Base-by-base conservation (phyloP, 192 early-diverging fungal species). In the Pecoramyces ruminantium region DNA sequence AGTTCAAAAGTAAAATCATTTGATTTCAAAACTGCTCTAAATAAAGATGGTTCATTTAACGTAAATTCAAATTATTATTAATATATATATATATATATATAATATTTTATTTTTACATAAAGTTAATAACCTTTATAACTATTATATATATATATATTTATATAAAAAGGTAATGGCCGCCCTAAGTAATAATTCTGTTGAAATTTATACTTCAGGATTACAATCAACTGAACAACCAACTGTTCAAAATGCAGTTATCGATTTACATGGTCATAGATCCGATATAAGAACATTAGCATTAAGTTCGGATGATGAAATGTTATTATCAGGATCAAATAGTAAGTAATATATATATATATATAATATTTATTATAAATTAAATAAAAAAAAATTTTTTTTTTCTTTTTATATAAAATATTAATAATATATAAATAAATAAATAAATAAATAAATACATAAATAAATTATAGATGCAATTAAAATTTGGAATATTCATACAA, bases 241-340 rank as follows among this genome's bases (percentile, higher is more conserved):
- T n/a, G 84, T 88, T 78, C 88, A 92, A 79, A 81, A 89, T 51
- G 88, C 89, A 79, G 87, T 92, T 14, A 82, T 99, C 30, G 96
- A 98, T 83, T 83, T 94, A 34, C 87, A 88, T 18, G 97, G 97
- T 16, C 97, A 99, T 85, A 90, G 97, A 28, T 89, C 90, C 28
- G 97, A 99, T 85, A 89, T 96, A 38, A 93, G 96, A 40, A 90
- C 94, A 16, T 85, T 99, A 78, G 91, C 94, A n/a, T 85, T 99
- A 40, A 96, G 94, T 83, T 89, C 91, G 13, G 95, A 98, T 86
- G 95, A 95, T 83, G 93, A 94, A 83, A 84, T 96, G 78, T 86
- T 98, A 13, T 92, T 91, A 28, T 94, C 96, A 77, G 96, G 92
- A 13, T 95, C 96, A n/a, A 92, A 92, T 84, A 88, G 88, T 91